phyloP scores from a whole-genome alignment of 768 basidiomycete species.

The Hydnomerulius pinastri region DNA sequence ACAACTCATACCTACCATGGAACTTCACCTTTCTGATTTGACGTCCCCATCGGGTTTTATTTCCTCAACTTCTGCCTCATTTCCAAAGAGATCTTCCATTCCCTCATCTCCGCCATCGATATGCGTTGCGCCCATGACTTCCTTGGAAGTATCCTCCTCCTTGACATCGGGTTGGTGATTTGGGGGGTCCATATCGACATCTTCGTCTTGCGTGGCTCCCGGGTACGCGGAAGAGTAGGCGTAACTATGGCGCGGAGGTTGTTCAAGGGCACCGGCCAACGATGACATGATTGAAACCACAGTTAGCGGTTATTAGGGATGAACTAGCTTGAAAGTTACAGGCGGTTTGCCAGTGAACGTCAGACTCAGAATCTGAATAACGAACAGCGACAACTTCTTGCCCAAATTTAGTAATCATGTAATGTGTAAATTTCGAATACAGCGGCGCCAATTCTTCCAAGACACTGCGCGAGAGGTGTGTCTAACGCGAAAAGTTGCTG shows the following conservation, averaged over 20 bases:
- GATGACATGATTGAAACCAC: slow-evolving; percentile 61
- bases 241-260: slow-evolving; percentile 27
- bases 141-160: slow-evolving; percentile 13
- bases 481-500: no score
- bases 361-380: no score
- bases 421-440: not conserved
- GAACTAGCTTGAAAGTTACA: not conserved
- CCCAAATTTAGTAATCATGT: not conserved
- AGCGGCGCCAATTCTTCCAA: no score
- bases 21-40: slow-evolving; percentile 50
- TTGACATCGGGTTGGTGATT: slow-evolving; percentile 16
- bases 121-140: slow-evolving; percentile 18
- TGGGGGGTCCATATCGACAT: slow-evolving; percentile 44
- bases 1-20: slow-evolving; percentile 8
- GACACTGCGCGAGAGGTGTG: no score
- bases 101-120: slow-evolving; percentile 44
- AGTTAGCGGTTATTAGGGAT: not conserved
- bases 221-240: slow-evolving; percentile 13
- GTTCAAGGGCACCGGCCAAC: slow-evolving; percentile 57
- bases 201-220: slow-evolving; percentile 23
- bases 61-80: slow-evolving; percentile 54
- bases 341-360: no score
- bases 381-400: not conserved
- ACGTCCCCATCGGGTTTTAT: slow-evolving; percentile 33
- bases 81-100: slow-evolving; percentile 82